Base-by-base conservation (phyloP, 208 protist species). In the Wallacemonas sp. region DNA sequence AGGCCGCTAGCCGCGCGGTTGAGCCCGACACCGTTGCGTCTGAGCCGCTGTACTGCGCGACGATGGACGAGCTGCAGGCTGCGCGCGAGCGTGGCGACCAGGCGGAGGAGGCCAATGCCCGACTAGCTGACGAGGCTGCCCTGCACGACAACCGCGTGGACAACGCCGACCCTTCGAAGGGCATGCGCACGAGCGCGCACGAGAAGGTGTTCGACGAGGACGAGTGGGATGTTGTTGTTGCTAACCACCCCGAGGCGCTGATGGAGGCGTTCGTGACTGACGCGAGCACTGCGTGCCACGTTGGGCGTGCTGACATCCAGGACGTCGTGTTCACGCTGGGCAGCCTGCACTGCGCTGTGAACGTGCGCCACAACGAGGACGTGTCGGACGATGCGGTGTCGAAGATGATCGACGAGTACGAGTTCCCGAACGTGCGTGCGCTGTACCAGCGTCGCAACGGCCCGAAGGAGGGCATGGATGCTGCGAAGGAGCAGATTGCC, bases 1-100 rank as follows among this genome's bases (percentile, higher is more conserved):
- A 58, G 19, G 66, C 66, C 19, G 58, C 55, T 17, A 44, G 36
- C 28, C 33, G 38, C 53, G 30, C 54, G 30, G 66, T 71, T 5
- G 54, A 14, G 12, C 66, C 66, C 9, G 66, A 62, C 26, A 33
- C 53, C 17, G 36, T 71, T 33, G 26, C 30, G 30, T 14, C 33
- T 8, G 70, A 62, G 62, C 62, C 69, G 49, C 41, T 65, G 53
- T 75, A 70, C 54, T 75, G 70, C 59, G 61, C 59, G 30, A 75
- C 68, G 53, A 19, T 66, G 47, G 61, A 75, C 2, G 68, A 75
- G 51, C 51, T 75, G 39, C 51, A 63, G 68, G 3, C 77, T 77
- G 26, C 27, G 79, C 24, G 41, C 36, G 36, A 41, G 14, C 6
- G 65, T 21, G 68, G 61, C 9, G 33, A 28, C 22, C 6, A 8